Evolutionary conservation across 2,329 filamentous ascomycete genomes (phyloP).

Genomic region (Phaeosphaeria sp.): DNA sequence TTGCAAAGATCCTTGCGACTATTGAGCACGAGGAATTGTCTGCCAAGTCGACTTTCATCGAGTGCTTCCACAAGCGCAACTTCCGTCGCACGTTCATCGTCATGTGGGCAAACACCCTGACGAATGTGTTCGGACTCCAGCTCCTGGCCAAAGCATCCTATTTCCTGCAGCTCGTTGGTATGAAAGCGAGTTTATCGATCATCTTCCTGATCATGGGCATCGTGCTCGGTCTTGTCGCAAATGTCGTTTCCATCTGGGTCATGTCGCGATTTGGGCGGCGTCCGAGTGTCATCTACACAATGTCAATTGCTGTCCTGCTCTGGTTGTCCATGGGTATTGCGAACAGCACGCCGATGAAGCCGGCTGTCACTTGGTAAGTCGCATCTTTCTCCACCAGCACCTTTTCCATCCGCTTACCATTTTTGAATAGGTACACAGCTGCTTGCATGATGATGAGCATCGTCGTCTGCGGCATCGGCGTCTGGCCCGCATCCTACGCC

Average conservation of each 20-base stretch:
- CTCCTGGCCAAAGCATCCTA: slow-evolving; percentile 45
- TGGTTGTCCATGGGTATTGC: slow-evolving; percentile 59
- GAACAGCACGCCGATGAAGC: slow-evolving; percentile 50
- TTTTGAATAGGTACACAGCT: slow-evolving; percentile 47
- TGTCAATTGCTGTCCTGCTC: slow-evolving; percentile 43
- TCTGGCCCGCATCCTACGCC: slow-evolving; percentile 55
- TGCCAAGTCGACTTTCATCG: slow-evolving; percentile 31
- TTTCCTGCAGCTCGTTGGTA: slow-evolving; percentile 44
- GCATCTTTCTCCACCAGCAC: not conserved
- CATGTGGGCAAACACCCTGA: slow-evolving; percentile 41
- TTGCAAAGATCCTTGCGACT: slow-evolving; percentile 33
- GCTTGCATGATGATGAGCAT: slow-evolving; percentile 54
- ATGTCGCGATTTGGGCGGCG: slow-evolving; percentile 52
- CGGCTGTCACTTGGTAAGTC: slow-evolving; percentile 50
- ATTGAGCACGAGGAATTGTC: slow-evolving; percentile 36
- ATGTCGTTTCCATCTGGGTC: slow-evolving; percentile 55
- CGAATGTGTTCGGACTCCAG: slow-evolving; percentile 44
- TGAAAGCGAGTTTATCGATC: slow-evolving; percentile 42
- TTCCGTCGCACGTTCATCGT: slow-evolving; percentile 48
- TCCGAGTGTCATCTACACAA: slow-evolving; percentile 46
- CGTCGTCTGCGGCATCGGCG: slow-evolving; percentile 50
- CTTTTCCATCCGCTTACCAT: not conserved
- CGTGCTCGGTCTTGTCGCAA: slow-evolving; percentile 54
- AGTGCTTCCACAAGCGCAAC: slow-evolving; percentile 47
- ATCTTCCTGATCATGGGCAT: slow-evolving; percentile 57